Evolutionary conservation across 768 basidiomycete species (phyloP), one percentile per base, ranked within the genome.

Genomic region (Astraeus odoratus): DNA sequence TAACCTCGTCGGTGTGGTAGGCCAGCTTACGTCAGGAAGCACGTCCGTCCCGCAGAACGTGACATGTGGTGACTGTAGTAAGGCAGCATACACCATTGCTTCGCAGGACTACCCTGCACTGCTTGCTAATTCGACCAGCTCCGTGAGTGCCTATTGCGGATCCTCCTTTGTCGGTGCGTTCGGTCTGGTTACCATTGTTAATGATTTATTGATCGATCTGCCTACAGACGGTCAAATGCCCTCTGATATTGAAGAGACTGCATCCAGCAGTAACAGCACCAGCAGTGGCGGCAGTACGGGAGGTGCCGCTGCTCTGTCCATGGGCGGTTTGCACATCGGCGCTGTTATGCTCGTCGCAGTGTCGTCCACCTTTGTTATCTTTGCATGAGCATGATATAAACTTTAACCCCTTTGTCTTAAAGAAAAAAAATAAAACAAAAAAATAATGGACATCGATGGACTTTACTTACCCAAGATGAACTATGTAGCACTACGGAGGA

Each of bases 1-100:
- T 41, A 60, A 57, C 31, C 45, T 62, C 4, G 3, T 49, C 26
- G 15, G 18, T 8, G 27, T 64, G 24, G 10, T 53, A 27, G 30
- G 52, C 4, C 36, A 51, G 26, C 12, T 19, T 8, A 0, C 35
- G 4, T 38, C 50, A 13, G 60, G 56, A 8, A 39, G n/a, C 30
- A 19, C 2, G 4, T 52, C 20, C 18, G 37, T 66, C 18, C 51
- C 63, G 16, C 54, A 59, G 24, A 78, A 72, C 36, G 55, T 77
- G 6, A 64, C 68, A 9, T 82, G 80, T 65, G 68, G 76, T 24
- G 60, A 73, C 55, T 81, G 80, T 51, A 44, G 69, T 44, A 77
- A 83, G 57, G 72, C 67, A 22, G 65, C 67, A 1, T 81, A 75
- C 59, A 76, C 70, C 31, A 57, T 75, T 35, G 46, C 70, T 16